Percentiles rank a stretch among this genome's conserved stretches.
Evolutionary conservation across 2,329 filamentous ascomycete species (phyloP).

Genomic region (Exophiala mesophila): DNA sequence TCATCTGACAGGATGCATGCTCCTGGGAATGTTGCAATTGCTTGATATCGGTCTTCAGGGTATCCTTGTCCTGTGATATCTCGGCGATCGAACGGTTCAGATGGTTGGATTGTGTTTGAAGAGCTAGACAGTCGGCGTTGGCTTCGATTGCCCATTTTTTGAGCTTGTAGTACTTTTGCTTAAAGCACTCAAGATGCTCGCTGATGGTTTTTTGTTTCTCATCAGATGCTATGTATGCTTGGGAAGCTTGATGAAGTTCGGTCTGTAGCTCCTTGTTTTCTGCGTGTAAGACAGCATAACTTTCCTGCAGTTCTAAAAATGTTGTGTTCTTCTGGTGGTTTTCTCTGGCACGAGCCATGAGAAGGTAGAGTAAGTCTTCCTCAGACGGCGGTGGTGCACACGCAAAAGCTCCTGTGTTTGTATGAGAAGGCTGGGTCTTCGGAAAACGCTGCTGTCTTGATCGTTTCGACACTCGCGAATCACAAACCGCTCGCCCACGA

Average conservation of each 20-base stretch:
- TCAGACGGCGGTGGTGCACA: conserved; percentile 13
- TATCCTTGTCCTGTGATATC: conserved; percentile 11
- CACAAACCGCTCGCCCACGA: too few species aligned
- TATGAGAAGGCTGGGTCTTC: too few species aligned
- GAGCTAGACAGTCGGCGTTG: conserved; percentile 18
- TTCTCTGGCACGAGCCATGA: conserved; percentile 18
- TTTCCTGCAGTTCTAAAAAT: conserved; percentile 8
- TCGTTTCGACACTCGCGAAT: too few species aligned
- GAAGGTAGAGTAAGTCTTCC: conserved; percentile 21
- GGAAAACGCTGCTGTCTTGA: too few species aligned
- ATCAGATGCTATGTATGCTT: background rate
- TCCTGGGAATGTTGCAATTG: conserved; percentile 2
- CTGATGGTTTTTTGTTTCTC: conserved; percentile 5
- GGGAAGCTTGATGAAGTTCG: conserved; percentile 4
- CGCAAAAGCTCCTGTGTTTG: too few species aligned
- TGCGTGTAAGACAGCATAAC: conserved; percentile 1
- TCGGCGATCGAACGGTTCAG: conserved; percentile 6
- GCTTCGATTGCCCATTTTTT: conserved; percentile 24
- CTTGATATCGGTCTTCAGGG: conserved; percentile 8
- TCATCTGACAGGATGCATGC: conserved; percentile 2
- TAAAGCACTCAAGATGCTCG: conserved; percentile 10
- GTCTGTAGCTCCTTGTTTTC: conserved; percentile 11
- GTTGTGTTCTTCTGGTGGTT: conserved; percentile 3
- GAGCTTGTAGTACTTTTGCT: conserved; percentile 22
- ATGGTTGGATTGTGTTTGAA: conserved; percentile 8